Percentiles rank a stretch among this genome's conserved stretches.
Evolutionary conservation across 192 early-diverging fungal species (phyloP).

Genomic region (Coemansia sp.): DNA sequence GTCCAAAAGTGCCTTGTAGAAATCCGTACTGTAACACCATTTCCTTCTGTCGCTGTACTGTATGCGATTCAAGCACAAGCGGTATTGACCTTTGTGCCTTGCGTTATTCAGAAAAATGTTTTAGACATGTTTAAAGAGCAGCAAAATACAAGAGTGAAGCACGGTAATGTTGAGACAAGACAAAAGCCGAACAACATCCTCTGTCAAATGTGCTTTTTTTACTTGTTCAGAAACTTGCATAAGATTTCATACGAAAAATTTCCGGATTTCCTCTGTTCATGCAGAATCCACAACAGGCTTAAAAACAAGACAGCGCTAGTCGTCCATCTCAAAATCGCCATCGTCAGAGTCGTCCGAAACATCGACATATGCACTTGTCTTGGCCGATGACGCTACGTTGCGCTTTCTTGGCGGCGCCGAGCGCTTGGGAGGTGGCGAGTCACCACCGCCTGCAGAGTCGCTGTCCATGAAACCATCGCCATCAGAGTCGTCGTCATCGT

Average conservation of each 20-base stretch:
- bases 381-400: conserved; percentile 17
- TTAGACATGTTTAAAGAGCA: not conserved
- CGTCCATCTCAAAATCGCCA: conserved; percentile 35
- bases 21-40: conserved; percentile 45
- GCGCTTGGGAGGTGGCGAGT: conserved; percentile 14
- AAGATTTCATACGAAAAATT: not conserved
- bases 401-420: conserved; percentile 24
- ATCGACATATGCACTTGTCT: conserved; percentile 36
- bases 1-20: conserved; percentile 50
- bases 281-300: not conserved
- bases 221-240: not conserved
- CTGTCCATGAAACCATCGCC: conserved; percentile 6
- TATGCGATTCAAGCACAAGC: not conserved
- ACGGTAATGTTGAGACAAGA: not conserved
- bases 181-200: not conserved
- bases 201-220: not conserved
- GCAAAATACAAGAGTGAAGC: not conserved
- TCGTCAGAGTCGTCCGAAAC: conserved; percentile 42
- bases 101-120: too few relatives aligned
- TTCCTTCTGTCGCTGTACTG: not conserved
- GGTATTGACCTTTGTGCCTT: not conserved
- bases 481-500: conserved; percentile 39
- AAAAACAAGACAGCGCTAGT: not conserved
- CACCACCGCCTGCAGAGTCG: conserved; percentile 18
- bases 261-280: not conserved